A percentile compares a stretch with the other conserved stretches of the same genome.
Evolutionary conservation across 148 eudicot species (phyloP).

Genomic region (Agrostemma githago): DNA sequence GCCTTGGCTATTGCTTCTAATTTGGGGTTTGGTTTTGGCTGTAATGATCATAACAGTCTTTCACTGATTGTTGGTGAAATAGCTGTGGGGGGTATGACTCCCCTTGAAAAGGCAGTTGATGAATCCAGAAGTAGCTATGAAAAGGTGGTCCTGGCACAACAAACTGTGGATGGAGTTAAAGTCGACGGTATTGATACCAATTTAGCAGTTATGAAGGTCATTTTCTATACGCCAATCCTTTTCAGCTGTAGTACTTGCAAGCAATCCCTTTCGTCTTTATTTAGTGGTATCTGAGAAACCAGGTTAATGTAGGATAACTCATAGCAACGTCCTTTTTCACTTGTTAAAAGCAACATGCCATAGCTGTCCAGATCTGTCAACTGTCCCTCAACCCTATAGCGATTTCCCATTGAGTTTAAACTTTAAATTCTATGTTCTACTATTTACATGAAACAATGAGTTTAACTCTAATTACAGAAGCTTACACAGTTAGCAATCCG

Average conservation of each 20-base stretch:
- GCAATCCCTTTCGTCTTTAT: not conserved
- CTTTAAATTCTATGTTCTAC: not conserved
- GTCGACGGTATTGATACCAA: constrained; percentile 93
- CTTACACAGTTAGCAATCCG: not conserved
- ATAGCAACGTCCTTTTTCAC: not conserved
- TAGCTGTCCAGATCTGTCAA: not conserved
- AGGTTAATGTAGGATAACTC: not conserved
- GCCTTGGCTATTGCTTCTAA: constrained; percentile 62
- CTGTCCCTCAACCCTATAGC: not conserved
- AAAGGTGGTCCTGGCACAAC: constrained; percentile 71
- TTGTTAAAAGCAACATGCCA: not conserved
- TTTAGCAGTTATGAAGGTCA: constrained; percentile 86
- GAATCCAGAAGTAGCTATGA: constrained; percentile 78
- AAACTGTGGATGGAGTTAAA: constrained; percentile 87
- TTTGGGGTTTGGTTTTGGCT: constrained; percentile 63
- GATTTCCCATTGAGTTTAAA: not conserved
- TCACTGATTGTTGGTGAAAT: constrained; percentile 70
- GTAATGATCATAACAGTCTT: constrained; percentile 31
- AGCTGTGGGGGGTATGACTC: constrained; percentile 72
- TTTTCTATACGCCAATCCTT: not conserved
- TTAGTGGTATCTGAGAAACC: not conserved
- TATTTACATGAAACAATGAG: not conserved
- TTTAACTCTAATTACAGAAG: not conserved
- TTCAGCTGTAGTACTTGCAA: constrained; percentile 1
- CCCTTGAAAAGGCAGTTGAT: constrained; percentile 73